Conservation (phyloP, 2,329 filamentous ascomycete species). For the Colletotrichum nymphaeae region DNA sequence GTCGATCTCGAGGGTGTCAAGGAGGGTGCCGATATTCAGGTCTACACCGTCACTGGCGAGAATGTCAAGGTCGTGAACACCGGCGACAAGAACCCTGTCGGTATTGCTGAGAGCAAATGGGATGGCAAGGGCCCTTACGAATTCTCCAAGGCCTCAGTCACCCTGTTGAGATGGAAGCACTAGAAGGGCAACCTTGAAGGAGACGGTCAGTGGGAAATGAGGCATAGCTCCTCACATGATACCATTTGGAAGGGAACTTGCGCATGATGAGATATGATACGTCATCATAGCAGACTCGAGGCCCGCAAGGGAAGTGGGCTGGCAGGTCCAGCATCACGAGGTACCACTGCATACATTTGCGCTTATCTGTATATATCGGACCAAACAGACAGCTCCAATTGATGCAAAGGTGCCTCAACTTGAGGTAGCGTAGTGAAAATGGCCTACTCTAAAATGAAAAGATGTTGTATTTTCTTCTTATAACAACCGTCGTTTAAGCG, state of each 20-base stretch:
- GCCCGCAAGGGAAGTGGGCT: constrained; percentile 4
- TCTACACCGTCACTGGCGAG: constrained; percentile 72
- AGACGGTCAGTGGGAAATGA: neutral
- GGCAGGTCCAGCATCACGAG: constrained; percentile 7
- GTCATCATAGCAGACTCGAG: neutral
- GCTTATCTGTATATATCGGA: neutral
- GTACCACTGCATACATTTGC: neutral
- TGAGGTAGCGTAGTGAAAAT: neutral
- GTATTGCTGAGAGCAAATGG: constrained; percentile 61
- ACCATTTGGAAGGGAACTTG: constrained; percentile 3
- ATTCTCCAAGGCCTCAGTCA: constrained; percentile 79
- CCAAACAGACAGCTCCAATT: constrained; percentile 7
- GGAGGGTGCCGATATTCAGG: constrained; percentile 60
- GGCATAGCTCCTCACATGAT: neutral
- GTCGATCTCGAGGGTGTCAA: constrained; percentile 68
- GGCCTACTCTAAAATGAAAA: neutral
- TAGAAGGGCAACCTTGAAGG: neutral
- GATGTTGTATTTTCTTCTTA: neutral
- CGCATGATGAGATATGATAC: constrained; percentile 6
- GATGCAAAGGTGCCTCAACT: neutral
- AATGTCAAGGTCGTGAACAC: constrained; percentile 71
- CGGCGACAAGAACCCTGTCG: constrained; percentile 70
- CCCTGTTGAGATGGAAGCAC: constrained; percentile 70
- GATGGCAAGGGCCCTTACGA: constrained; percentile 69
- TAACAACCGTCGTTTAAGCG: constrained; percentile 41